Evolutionary conservation across 345 rosid genomes (phyloP).

Genomic region (rapeseed (Brassica napus)): Da-Ae NC_063442.1:43744501-43745000

Average conservation of each 20-base stretch:
- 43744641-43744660: conserved; percentile 91
- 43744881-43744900: conserved; percentile 88
- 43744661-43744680: conserved; percentile 98
- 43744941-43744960: background rate
- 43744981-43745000: conserved; percentile 1
- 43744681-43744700: conserved; percentile 90
- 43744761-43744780: conserved; percentile 86
- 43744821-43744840: conserved; percentile 80
- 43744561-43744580: conserved; percentile 87
- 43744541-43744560: conserved; percentile 84
- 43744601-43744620: conserved; percentile 79
- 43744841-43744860: conserved; percentile 55
- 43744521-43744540: conserved; percentile 95
- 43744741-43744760: conserved; percentile 94
- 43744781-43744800: conserved; percentile 84
- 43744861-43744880: conserved; percentile 81
- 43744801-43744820: conserved; percentile 78
- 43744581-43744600: conserved; percentile 92
- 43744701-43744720: conserved; percentile 95
- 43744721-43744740: conserved; percentile 87
- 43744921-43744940: conserved; percentile 80
- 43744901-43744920: conserved; percentile 81
- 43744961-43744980: background rate
- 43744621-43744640: conserved; percentile 93
- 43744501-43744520: conserved; percentile 70